Evolutionary conservation across 169 alveolate species (phyloP).

Genomic region (Cryptosporidium felis): DNA sequence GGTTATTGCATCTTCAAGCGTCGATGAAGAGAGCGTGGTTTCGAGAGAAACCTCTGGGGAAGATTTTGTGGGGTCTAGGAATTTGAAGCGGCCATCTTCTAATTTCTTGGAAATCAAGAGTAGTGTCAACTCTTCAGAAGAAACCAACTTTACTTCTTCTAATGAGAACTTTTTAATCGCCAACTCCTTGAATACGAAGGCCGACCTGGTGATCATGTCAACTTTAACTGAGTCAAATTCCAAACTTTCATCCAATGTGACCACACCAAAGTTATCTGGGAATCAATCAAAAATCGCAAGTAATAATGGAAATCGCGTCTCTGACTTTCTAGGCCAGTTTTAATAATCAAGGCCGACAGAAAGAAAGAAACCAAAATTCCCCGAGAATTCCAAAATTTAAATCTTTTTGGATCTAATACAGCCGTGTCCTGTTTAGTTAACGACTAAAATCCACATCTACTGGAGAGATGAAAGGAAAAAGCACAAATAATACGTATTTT

Average conservation of each 20-base stretch:
- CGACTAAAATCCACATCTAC: too few relatives aligned
- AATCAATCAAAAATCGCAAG: not conserved
- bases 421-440: too few relatives aligned
- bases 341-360: not conserved
- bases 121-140: constrained; percentile 53
- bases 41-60: not conserved
- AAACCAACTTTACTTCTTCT: constrained; percentile 26
- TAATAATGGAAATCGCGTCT: not conserved
- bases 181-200: not conserved
- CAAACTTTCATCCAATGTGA: constrained; percentile 1
- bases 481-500: too few relatives aligned
- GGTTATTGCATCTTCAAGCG: constrained; percentile 42
- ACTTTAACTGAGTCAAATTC: constrained; percentile 17
- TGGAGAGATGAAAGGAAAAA: too few relatives aligned
- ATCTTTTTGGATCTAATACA: too few relatives aligned
- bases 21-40: constrained; percentile 15
- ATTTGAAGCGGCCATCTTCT: not conserved
- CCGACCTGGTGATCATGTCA: not conserved
- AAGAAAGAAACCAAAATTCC: not conserved
- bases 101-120: constrained; percentile 29
- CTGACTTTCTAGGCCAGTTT: not conserved
- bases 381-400: not conserved
- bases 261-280: constrained; percentile 8
- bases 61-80: not conserved
- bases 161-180: constrained; percentile 10